Percentiles rank a stretch among this genome's conserved stretches.
These are phyloP conservation scores for Lepraria neglecta DNA, from an alignment of 495 filamentous ascomycete species.

Conservation along the genomic window DNA sequence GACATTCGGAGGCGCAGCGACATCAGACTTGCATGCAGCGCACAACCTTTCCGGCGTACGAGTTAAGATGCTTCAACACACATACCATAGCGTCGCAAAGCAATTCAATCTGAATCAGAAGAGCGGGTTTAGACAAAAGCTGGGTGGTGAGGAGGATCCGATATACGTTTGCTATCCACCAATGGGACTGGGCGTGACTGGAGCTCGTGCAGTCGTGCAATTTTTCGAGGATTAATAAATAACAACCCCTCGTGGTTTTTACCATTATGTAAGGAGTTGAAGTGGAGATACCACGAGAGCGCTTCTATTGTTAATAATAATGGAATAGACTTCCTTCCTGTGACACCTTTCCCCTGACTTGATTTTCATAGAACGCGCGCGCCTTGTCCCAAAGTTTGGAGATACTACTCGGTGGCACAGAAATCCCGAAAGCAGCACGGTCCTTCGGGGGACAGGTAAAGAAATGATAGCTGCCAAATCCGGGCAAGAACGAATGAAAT, in stretches of 20 bases:
- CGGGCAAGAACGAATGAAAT: background rate
- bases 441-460: too few species aligned
- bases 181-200: constrained; percentile 69
- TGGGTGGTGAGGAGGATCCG: constrained; percentile 68
- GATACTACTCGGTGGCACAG: too few species aligned
- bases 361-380: too few species aligned
- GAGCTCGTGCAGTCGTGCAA: constrained; percentile 67
- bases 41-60: constrained; percentile 68
- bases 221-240: constrained; percentile 71
- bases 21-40: constrained; percentile 57
- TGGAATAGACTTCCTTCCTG: too few species aligned
- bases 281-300: too few species aligned
- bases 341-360: too few species aligned
- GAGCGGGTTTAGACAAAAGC: constrained; percentile 80
- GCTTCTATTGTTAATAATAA: too few species aligned
- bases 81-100: constrained; percentile 69
- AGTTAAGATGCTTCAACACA: constrained; percentile 65
- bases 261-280: background rate
- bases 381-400: too few species aligned
- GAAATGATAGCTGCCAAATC: background rate
- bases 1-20: constrained; percentile 76
- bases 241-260: background rate
- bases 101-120: constrained; percentile 74
- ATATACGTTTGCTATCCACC: constrained; percentile 78
- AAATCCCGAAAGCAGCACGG: too few species aligned